These are phyloP conservation scores for Dactylellina drechsleri DNA, from an alignment of 2,329 filamentous ascomycete species.

Conservation along the genomic window DNA sequence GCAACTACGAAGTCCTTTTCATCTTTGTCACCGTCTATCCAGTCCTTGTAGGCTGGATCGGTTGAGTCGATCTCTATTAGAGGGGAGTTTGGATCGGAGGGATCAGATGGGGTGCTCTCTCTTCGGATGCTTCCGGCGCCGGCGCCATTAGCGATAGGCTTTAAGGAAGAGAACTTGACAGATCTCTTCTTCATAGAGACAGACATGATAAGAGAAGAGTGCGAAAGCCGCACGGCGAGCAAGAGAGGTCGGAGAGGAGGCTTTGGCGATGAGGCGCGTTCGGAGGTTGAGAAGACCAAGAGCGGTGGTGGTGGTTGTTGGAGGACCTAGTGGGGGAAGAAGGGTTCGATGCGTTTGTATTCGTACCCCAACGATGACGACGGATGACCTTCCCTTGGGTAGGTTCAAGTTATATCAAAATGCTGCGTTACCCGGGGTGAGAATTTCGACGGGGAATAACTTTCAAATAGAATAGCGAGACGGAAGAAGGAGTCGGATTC, in stretches of 20 bases:
- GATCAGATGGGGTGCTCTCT: slow-evolving; percentile 50
- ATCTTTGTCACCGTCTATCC: slow-evolving; percentile 52
- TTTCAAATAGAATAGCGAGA: too few species aligned
- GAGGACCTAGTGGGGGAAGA: slow-evolving; percentile 8
- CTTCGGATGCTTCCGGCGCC: slow-evolving; percentile 51
- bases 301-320: background rate
- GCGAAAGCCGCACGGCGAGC: slow-evolving; percentile 25
- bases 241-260: background rate
- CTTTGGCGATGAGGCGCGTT: slow-evolving; percentile 4
- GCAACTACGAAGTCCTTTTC: slow-evolving; percentile 14
- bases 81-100: slow-evolving; percentile 50
- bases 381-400: too few species aligned
- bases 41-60: slow-evolving; percentile 51
- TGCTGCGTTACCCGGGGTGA: too few species aligned
- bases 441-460: too few species aligned
- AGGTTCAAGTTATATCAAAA: too few species aligned
- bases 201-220: slow-evolving; percentile 11
- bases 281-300: slow-evolving; percentile 6
- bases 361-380: too few species aligned
- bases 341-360: slow-evolving; percentile 4
- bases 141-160: slow-evolving; percentile 38
- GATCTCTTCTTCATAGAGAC: slow-evolving; percentile 48
- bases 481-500: too few species aligned
- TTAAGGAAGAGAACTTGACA: slow-evolving; percentile 52
- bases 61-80: slow-evolving; percentile 47